Base-by-base conservation (phyloP, 495 filamentous ascomycete species). In the Glonium stellatum region DNA sequence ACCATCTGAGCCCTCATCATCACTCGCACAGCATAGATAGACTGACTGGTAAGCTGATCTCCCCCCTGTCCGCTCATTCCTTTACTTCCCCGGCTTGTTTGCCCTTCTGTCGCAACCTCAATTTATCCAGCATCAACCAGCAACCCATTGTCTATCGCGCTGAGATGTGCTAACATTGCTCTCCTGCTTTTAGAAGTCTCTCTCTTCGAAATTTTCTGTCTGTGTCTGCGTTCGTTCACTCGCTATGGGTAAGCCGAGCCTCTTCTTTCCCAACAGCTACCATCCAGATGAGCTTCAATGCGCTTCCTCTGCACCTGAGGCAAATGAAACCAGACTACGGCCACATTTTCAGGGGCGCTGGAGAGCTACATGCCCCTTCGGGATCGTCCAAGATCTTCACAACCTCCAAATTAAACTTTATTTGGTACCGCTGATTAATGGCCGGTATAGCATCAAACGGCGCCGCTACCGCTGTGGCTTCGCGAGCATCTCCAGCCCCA, bases 161-260 rank as follows among this genome's bases (percentile, higher is more conserved):
- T 44, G 13, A 44, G 18, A 44, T 44, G 18, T 42, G 54, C 61
- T 67, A 42, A 64, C 60, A 13, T 34, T 15, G 35, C 31, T 44
- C 18, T 58, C 19, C 41, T 25, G 31, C 51, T 47, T 50, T 4
- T 18, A 67, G 65, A 47, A 61, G 65, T 61, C 65, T 64, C 53
- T 61, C 65, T n/a, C 60, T 67, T 58, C 50, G 59, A 60, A 39
- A 56, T 54, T 51, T 53, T 55, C 48, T 58, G 57, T 67, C 58
- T 60, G 50, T 54, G 48, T 51, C 61, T 44, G 59, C 65, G 57
- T 62, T 66, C 54, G 34, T 51, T 56, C 62, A 61, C 48, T 61
- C 67, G 61, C 67, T 61, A 72, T 72, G 70, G 70, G 70, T 72
- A 72, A 71, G 70, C 64, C 62, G 41, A 49, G 31, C 60, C 52